Conservation (phyloP, 306 rosid genomes). For the Casuarina equisetifolia region DNA sequence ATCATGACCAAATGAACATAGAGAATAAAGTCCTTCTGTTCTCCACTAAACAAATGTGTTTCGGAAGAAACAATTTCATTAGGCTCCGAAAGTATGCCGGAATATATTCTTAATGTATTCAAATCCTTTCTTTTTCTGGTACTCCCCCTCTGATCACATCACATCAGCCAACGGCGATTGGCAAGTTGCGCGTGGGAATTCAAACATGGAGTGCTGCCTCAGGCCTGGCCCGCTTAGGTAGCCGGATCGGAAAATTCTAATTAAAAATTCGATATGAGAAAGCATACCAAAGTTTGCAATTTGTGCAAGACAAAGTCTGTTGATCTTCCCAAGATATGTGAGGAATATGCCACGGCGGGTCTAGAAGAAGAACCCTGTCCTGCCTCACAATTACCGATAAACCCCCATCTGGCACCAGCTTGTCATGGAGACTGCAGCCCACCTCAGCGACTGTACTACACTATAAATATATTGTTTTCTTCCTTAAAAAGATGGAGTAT, state of each 20-base stretch:
- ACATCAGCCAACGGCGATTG: too few relatives aligned
- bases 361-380: not conserved
- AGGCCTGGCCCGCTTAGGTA: too few relatives aligned
- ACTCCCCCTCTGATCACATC: too few relatives aligned
- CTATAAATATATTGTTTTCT: too few relatives aligned
- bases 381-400: not conserved
- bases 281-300: not conserved
- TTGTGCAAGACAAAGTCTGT: not conserved
- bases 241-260: not conserved
- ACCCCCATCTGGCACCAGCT: not conserved
- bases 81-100: not conserved
- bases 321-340: not conserved
- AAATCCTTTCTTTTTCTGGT: not conserved
- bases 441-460: too few relatives aligned
- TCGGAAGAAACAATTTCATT: not conserved
- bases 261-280: too few relatives aligned
- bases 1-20: slow-evolving; percentile 26
- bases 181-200: too few relatives aligned
- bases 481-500: too few relatives aligned
- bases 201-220: too few relatives aligned
- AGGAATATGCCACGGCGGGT: not conserved
- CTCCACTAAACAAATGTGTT: slow-evolving; percentile 37
- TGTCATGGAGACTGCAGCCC: too few relatives aligned
- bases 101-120: not conserved
- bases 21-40: slow-evolving; percentile 5